Evolutionary conservation across 2,329 filamentous ascomycete species (phyloP).

Genomic region (Stagonosporopsis cucurbitacearum): DNA sequence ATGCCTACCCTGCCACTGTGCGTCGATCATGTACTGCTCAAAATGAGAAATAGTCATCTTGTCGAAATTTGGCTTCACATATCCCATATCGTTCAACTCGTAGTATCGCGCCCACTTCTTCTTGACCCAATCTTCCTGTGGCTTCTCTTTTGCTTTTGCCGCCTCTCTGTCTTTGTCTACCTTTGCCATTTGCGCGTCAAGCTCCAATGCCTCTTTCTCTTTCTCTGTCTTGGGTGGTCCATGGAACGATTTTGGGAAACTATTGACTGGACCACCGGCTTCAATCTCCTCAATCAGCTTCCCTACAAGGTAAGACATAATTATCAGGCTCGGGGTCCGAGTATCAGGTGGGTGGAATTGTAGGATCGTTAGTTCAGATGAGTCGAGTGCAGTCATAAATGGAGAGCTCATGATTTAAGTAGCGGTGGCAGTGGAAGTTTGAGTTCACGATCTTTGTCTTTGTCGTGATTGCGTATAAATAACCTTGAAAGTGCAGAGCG

Average conservation of each 20-base stretch:
- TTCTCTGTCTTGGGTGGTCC: background rate
- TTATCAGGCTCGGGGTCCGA: background rate
- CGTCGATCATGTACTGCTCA: conserved; percentile 2
- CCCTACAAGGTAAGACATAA: background rate
- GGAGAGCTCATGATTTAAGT: background rate
- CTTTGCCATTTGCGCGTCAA: background rate
- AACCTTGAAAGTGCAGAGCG: too few species aligned
- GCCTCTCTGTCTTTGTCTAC: background rate
- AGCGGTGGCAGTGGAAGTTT: background rate
- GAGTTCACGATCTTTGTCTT: background rate
- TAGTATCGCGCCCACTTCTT: background rate
- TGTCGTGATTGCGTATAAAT: too few species aligned
- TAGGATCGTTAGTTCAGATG: background rate
- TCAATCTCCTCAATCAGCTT: background rate
- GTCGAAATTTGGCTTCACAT: background rate
- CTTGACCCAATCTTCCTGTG: background rate
- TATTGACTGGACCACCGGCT: background rate
- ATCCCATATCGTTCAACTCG: background rate
- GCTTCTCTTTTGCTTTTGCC: too few species aligned
- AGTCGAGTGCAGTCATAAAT: background rate
- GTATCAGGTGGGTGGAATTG: background rate
- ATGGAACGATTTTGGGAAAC: background rate
- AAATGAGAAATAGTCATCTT: background rate
- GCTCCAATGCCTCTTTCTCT: background rate
- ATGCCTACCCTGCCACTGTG: background rate